Percentiles rank a stretch among this genome's conserved stretches.
These are phyloP conservation scores for Penicillium digitatum DNA, from an alignment of 2,329 filamentous ascomycete genomes.

Conservation along the genomic window DNA sequence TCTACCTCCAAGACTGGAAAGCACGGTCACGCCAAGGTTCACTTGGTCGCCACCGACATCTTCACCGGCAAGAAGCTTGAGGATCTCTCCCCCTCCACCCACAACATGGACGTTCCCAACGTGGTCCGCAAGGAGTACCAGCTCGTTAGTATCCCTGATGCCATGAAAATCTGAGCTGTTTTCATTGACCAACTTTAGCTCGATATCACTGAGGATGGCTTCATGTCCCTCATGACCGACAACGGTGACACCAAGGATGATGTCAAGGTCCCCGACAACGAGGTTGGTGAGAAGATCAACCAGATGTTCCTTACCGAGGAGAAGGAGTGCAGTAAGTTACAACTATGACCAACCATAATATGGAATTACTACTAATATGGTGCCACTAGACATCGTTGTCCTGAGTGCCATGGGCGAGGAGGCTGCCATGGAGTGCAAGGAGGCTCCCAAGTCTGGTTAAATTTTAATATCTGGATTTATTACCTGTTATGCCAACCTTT, in stretches of 20 bases:
- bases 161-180: too few species aligned
- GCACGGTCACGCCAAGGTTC: conserved; percentile 99
- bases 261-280: conserved; percentile 86
- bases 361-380: not conserved
- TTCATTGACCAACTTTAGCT: conserved; percentile 53
- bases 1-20: conserved; percentile 99
- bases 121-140: conserved; percentile 87
- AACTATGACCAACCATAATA: not conserved
- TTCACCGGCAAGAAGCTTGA: conserved; percentile 99
- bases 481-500: conserved; percentile 31
- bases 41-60: conserved; percentile 96
- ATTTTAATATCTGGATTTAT: conserved; percentile 20
- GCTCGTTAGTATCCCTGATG: conserved; percentile 64
- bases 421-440: conserved; percentile 87
- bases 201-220: conserved; percentile 89
- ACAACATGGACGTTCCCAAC: conserved; percentile 83
- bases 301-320: conserved; percentile 75
- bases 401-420: conserved; percentile 97
- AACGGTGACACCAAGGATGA: conserved; percentile 88
- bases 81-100: conserved; percentile 96
- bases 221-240: conserved; percentile 88
- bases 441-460: conserved; percentile 57
- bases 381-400: conserved; percentile 71
- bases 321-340: conserved; percentile 87
- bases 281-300: conserved; percentile 80